Evolutionary conservation across 2,329 filamentous ascomycete species (phyloP).

Genomic region (Fusarium ramigenum): DNA sequence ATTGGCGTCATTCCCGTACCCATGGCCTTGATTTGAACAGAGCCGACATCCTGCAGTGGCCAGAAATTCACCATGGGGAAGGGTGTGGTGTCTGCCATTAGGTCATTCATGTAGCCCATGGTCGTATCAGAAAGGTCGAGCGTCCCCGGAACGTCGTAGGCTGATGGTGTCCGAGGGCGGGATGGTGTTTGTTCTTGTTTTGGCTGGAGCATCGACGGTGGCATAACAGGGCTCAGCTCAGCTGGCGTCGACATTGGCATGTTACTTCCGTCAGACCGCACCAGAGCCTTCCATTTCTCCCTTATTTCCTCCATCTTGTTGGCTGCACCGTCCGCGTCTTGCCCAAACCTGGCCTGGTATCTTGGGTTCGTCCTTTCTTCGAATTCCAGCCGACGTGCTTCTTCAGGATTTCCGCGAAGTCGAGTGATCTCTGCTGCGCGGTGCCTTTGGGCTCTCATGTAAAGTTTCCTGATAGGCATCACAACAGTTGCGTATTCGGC

Average conservation of each 20-base stretch:
- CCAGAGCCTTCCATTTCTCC: conserved; percentile 62
- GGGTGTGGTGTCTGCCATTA: conserved; percentile 20
- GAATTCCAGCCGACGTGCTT: conserved; percentile 59
- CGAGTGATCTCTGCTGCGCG: conserved; percentile 61
- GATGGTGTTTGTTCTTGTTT: conserved; percentile 18
- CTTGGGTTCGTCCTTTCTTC: conserved; percentile 57
- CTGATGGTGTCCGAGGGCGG: conserved; percentile 31
- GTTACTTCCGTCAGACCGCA: conserved; percentile 48
- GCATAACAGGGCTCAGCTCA: conserved; percentile 9
- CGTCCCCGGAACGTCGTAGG: conserved; percentile 20
- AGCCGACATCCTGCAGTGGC: conserved; percentile 36
- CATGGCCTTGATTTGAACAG: conserved; percentile 33
- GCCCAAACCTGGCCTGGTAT: conserved; percentile 56
- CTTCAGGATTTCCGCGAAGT: conserved; percentile 58
- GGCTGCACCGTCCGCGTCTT: conserved; percentile 58
- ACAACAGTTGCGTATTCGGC: conserved; percentile 60
- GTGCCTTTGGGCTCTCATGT: conserved; percentile 61
- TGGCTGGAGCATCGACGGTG: conserved; percentile 29
- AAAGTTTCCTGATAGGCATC: conserved; percentile 64
- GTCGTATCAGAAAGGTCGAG: conserved; percentile 44
- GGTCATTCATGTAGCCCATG: conserved; percentile 44
- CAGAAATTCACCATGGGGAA: conserved; percentile 35
- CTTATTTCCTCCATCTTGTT: conserved; percentile 56
- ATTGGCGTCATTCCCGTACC: not conserved
- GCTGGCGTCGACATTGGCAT: conserved; percentile 23